Conservation (phyloP, 2,329 filamentous ascomycete species). For the Septoria petroselini region DNA sequence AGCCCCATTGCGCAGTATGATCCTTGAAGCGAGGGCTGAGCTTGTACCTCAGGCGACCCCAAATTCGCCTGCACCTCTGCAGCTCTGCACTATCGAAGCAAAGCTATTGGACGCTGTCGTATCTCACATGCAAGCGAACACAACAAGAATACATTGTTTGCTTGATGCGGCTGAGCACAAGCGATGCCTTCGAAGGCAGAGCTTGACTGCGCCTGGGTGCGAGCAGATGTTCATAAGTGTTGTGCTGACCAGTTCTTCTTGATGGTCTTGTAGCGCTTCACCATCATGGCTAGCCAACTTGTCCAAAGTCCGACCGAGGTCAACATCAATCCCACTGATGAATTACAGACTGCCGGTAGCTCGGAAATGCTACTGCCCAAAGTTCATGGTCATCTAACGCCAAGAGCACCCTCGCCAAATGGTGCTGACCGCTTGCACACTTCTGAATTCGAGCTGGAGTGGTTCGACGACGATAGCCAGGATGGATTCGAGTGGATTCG, state of each 20-base stretch:
- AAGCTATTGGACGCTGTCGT: not conserved
- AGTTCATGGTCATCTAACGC: constrained; percentile 4
- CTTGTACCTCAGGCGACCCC: not conserved
- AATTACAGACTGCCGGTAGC: not conserved
- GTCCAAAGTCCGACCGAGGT: not conserved
- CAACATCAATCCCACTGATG: not conserved
- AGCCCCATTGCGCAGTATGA: not conserved
- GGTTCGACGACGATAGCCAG: constrained; percentile 19
- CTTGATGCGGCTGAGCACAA: not conserved
- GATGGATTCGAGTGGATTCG: constrained; percentile 23
- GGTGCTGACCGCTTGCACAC: not conserved
- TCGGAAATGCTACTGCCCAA: not conserved
- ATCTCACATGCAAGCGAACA: not conserved
- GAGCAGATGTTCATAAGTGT: too few species aligned
- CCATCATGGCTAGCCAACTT: too few species aligned
- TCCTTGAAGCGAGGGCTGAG: not conserved
- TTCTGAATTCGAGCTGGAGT: constrained; percentile 1
- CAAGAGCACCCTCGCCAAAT: constrained; percentile 2
- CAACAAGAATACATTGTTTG: not conserved
- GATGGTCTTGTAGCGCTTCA: too few species aligned
- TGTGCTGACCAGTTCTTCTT: too few species aligned
- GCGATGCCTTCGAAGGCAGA: too few species aligned
- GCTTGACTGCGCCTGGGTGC: too few species aligned
- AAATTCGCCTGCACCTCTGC: not conserved
- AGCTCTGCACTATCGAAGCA: not conserved